Conservation (phyloP, 345 rosid genomes). For the Luvunga scandens region DNA sequence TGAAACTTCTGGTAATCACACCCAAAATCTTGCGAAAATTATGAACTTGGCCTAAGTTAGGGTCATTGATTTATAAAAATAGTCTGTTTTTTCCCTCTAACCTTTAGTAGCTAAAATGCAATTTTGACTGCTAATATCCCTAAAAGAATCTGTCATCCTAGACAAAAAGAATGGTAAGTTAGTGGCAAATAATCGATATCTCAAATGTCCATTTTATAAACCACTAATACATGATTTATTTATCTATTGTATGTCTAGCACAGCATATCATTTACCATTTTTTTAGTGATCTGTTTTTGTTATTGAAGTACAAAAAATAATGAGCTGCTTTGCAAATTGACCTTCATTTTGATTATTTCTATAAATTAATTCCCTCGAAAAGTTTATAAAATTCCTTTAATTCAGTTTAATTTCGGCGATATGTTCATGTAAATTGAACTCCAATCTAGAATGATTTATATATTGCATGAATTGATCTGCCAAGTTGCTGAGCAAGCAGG, state of each 20-base stretch:
- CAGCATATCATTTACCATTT: too few species aligned
- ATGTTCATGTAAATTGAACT: background rate
- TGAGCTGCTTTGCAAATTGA: background rate
- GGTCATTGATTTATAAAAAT: too few species aligned
- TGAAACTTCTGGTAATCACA: background rate
- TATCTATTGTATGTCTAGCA: too few species aligned
- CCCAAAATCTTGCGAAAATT: background rate
- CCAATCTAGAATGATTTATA: background rate
- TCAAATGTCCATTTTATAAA: too few species aligned
- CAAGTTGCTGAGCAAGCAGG: background rate
- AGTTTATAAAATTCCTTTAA: background rate
- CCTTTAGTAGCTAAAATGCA: too few species aligned
- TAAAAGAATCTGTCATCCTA: too few species aligned
- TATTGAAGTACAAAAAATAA: too few species aligned
- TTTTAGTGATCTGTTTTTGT: too few species aligned
- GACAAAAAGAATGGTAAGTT: too few species aligned
- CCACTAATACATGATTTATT: accelerated
- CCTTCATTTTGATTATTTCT: background rate
- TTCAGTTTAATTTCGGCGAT: background rate
- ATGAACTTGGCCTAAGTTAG: background rate
- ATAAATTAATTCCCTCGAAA: too few species aligned
- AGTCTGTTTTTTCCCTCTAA: background rate
- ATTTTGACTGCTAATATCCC: too few species aligned
- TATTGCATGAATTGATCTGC: background rate
- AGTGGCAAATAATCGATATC: too few species aligned